Conservation (phyloP, 208 protist genomes). For the Leptomonas seymouri region DNA sequence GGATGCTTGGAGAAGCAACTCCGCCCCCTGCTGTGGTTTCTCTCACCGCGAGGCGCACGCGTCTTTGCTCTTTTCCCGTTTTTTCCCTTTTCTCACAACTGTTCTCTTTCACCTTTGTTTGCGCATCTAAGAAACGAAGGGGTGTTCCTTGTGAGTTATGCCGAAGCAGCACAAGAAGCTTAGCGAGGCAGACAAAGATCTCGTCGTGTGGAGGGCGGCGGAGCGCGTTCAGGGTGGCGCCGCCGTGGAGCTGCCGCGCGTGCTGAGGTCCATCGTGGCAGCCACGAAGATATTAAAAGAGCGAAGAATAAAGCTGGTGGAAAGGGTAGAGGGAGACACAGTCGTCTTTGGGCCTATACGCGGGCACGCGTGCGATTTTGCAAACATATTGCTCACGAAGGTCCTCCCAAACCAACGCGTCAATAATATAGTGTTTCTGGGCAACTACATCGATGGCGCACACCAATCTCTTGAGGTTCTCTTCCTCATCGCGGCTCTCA, state of each 20-base stretch:
- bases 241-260: constrained; percentile 18
- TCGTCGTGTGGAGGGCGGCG: constrained; percentile 31
- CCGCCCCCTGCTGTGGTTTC: too few relatives aligned
- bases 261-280: constrained; percentile 18
- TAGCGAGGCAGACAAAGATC: constrained; percentile 31
- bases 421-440: constrained; percentile 70
- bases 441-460: constrained; percentile 86
- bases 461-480: constrained; percentile 77
- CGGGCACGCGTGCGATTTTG: constrained; percentile 76
- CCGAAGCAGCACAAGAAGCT: constrained; percentile 34
- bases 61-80: too few relatives aligned
- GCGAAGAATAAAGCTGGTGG: constrained; percentile 18
- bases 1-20: too few relatives aligned
- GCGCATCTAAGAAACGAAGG: not conserved
- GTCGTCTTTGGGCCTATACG: constrained; percentile 73
- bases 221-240: constrained; percentile 18
- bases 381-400: constrained; percentile 56
- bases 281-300: constrained; percentile 18
- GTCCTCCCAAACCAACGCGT: constrained; percentile 37
- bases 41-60: too few relatives aligned
- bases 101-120: constrained; percentile 13
- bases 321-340: constrained; percentile 48
- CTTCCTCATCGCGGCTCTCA: constrained; percentile 62
- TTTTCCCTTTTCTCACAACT: not conserved
- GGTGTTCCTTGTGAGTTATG: constrained; percentile 9